A percentile compares a stretch with the other conserved stretches of the same genome.
These are phyloP conservation scores for Nevesoporus exiguus DNA, from an alignment of 768 basidiomycete species.

Conservation along the genomic window DNA sequence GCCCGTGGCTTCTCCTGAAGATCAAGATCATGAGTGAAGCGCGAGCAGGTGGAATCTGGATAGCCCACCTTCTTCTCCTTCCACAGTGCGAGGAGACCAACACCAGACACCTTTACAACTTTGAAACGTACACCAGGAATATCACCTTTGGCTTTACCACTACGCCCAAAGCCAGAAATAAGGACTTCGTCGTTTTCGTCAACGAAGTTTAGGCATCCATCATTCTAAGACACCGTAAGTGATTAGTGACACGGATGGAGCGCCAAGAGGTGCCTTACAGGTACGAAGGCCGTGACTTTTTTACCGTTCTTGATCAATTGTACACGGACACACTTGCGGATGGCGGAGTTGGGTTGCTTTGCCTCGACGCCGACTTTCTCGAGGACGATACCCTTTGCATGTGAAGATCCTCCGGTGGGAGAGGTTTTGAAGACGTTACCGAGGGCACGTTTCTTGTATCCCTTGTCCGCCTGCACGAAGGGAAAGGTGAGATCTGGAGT, in stretches of 20 bases:
- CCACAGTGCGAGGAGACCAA: constrained; percentile 96
- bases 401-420: constrained; percentile 97
- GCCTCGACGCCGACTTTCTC: constrained; percentile 99
- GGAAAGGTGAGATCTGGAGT: constrained; percentile 13
- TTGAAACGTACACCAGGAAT: constrained; percentile 99
- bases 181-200: constrained; percentile 99
- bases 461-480: constrained; percentile 80
- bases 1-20: constrained; percentile 72
- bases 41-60: background rate
- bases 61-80: constrained; percentile 94
- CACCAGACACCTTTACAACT: constrained; percentile 99
- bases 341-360: constrained; percentile 99
- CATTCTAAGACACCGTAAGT: constrained; percentile 53
- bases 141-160: constrained; percentile 99
- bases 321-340: constrained; percentile 99
- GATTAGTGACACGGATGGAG: constrained; percentile 2
- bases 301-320: constrained; percentile 99
- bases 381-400: constrained; percentile 99
- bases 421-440: constrained; percentile 99
- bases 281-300: constrained; percentile 99
- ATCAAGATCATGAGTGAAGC: background rate
- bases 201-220: constrained; percentile 97
- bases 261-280: constrained; percentile 50
- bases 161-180: constrained; percentile 99
- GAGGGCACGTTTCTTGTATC: constrained; percentile 98